These are phyloP conservation scores for Fusarium devonianum DNA, from an alignment of 2,329 filamentous ascomycete genomes.

Conservation along the genomic window DNA sequence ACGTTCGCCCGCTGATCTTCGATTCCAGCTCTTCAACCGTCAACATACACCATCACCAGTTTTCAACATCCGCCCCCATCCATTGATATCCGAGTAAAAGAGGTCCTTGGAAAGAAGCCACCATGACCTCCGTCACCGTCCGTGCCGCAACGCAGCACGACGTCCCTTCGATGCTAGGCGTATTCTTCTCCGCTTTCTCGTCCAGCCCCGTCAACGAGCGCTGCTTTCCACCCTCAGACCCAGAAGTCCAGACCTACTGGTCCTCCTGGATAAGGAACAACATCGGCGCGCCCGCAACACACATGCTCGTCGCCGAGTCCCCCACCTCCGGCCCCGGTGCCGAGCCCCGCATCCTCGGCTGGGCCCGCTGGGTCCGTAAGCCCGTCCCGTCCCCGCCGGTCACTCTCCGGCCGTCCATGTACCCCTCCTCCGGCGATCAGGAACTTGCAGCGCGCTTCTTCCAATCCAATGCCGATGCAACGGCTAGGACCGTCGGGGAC, in stretches of 20 bases:
- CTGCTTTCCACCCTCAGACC: conserved; percentile 41
- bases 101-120: background rate
- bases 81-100: no score
- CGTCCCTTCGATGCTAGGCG: conserved; percentile 41
- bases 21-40: background rate
- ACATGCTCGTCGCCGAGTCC: conserved; percentile 43
- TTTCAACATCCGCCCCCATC: background rate
- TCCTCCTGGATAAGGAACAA: conserved; percentile 33
- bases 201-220: conserved; percentile 42
- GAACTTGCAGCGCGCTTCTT: conserved; percentile 53
- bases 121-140: conserved; percentile 36
- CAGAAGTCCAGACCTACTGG: conserved; percentile 32
- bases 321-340: background rate
- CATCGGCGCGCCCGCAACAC: conserved; percentile 42
- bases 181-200: conserved; percentile 45
- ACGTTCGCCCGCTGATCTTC: background rate
- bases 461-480: conserved; percentile 39
- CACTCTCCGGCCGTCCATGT: conserved; percentile 38
- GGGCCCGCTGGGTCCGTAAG: conserved; percentile 46
- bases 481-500: conserved; percentile 36
- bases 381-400: conserved; percentile 20
- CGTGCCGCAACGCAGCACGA: conserved; percentile 50
- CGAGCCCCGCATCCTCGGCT: conserved; percentile 47
- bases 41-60: background rate
- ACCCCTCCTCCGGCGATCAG: conserved; percentile 39